phyloP scores from a whole-genome alignment of 164 flowering plant species.

The Platanus orientalis region DNA sequence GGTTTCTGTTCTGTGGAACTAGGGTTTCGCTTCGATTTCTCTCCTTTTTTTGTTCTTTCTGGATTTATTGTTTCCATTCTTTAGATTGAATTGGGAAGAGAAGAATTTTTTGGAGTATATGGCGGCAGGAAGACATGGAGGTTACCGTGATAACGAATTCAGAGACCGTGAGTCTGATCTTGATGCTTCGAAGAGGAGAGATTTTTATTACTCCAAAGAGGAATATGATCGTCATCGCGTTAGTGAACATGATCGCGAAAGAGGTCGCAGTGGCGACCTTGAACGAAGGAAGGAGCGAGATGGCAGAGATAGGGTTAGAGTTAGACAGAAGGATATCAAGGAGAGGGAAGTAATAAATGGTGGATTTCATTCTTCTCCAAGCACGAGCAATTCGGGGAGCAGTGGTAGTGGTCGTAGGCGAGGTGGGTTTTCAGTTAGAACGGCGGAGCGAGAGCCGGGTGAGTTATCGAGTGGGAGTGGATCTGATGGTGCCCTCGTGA shows the following conservation, averaged over 20 bases:
- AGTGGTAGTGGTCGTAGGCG: slow-evolving; percentile 32
- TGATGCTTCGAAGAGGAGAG: slow-evolving; percentile 27
- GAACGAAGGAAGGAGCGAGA: slow-evolving; percentile 10
- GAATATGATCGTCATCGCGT: slow-evolving; percentile 30
- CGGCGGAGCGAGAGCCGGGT: slow-evolving; percentile 65
- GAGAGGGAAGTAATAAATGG: slow-evolving; percentile 38
- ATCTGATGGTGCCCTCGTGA: slow-evolving; percentile 56
- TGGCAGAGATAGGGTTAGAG: slow-evolving; percentile 18
- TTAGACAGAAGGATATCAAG: slow-evolving; percentile 28
- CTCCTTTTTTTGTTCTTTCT: slow-evolving; percentile 1
- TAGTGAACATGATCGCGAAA: no score
- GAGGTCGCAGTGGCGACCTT: slow-evolving; percentile 22
- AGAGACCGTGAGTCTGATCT: slow-evolving; percentile 44
- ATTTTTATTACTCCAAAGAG: slow-evolving; percentile 29
- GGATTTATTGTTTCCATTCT: no score
- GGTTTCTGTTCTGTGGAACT: slow-evolving; percentile 5
- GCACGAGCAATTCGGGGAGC: slow-evolving; percentile 45
- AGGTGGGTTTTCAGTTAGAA: slow-evolving; percentile 28
- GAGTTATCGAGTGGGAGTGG: slow-evolving; percentile 88
- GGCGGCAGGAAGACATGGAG: slow-evolving; percentile 75
- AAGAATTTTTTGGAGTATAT: slow-evolving; percentile 21
- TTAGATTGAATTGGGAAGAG: no score
- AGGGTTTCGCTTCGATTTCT: slow-evolving; percentile 13
- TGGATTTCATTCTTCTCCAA: slow-evolving; percentile 36
- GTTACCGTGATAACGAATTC: slow-evolving; percentile 49